A percentile compares a stretch with the other conserved stretches of the same genome.
phyloP scores from a whole-genome alignment of 176 grass and related monocot species.

The Eremochloa ophiuroides region DNA sequence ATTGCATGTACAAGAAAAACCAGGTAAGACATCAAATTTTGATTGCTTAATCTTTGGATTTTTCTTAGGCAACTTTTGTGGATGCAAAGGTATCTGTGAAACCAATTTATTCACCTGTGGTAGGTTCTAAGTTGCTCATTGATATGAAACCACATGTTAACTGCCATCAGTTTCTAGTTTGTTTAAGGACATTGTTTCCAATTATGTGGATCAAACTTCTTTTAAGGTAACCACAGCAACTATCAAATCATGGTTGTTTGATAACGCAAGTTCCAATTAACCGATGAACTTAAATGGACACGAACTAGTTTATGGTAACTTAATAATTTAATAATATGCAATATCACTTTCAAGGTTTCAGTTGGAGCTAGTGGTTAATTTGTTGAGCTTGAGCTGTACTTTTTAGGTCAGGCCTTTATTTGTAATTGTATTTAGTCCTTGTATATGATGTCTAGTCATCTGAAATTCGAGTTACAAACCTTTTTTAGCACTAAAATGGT shows the following conservation, averaged over 20 bases:
- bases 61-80: neutral
- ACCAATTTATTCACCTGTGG: neutral
- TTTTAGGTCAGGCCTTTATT: neutral
- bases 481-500: constrained; percentile 4
- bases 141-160: neutral
- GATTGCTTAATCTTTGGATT: neutral
- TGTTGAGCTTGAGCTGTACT: neutral
- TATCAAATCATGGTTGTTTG: neutral
- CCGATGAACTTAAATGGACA: neutral
- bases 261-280: neutral
- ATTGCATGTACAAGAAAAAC: constrained; percentile 71
- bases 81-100: neutral
- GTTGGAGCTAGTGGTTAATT: neutral
- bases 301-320: neutral
- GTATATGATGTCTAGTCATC: neutral
- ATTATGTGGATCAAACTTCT: constrained; percentile 7
- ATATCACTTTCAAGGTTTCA: neutral
- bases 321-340: neutral
- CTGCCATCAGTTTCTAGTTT: constrained; percentile 24
- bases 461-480: neutral
- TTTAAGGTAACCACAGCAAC: neutral
- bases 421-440: neutral
- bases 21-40: constrained; percentile 47
- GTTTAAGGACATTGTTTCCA: constrained; percentile 6
- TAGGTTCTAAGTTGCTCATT: neutral